Conservation (phyloP, 2,329 filamentous ascomycete genomes). For the Beauveria bassiana region DNA sequence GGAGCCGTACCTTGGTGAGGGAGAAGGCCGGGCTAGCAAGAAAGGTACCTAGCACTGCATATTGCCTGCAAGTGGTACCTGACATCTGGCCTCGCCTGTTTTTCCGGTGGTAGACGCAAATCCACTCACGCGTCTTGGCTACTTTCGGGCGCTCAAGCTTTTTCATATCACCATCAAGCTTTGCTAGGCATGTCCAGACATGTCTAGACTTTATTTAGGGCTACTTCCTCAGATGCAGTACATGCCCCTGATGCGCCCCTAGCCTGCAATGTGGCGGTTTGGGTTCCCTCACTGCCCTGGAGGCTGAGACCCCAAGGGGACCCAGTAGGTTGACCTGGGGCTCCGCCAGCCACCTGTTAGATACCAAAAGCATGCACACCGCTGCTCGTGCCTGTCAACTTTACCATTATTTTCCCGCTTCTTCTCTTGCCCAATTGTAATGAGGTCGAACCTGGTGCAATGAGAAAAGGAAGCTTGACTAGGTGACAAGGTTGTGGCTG, state of each 20-base stretch:
- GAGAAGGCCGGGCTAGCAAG: background rate
- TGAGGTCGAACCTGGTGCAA: background rate
- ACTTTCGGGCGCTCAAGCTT: too few relatives aligned
- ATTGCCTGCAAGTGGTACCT: background rate
- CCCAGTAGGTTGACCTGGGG: background rate
- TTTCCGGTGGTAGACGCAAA: background rate
- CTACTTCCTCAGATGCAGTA: too few relatives aligned
- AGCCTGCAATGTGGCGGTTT: too few relatives aligned
- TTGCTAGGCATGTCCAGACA: background rate
- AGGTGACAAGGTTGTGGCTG: background rate
- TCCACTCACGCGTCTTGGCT: background rate
- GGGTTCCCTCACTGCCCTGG: too few relatives aligned
- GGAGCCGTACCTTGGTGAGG: background rate
- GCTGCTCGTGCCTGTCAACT: background rate
- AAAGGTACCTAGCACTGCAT: background rate
- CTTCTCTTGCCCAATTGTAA: background rate
- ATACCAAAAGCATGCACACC: background rate
- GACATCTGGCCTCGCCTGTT: background rate
- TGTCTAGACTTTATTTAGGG: too few relatives aligned
- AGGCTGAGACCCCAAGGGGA: background rate
- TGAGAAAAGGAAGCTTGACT: background rate
- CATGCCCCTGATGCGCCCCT: too few relatives aligned
- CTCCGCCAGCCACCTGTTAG: background rate
- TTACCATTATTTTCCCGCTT: background rate
- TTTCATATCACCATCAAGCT: background rate